Conservation (phyloP, 768 basidiomycete species). For the Mycena capillaripes region DNA sequence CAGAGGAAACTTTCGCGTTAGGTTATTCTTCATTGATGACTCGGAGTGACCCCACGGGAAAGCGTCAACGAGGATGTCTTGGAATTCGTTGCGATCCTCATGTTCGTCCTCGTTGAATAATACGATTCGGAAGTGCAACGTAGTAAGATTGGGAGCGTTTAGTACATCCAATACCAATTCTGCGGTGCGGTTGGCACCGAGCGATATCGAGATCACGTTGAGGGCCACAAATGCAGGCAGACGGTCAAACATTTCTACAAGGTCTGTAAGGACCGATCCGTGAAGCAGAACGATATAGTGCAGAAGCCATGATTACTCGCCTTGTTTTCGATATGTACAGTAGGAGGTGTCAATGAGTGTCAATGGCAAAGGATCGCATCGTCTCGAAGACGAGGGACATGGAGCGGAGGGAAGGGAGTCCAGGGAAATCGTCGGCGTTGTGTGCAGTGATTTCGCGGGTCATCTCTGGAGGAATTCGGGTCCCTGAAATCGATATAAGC, state of each 20-base stretch:
- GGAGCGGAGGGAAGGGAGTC: slow-evolving; percentile 17
- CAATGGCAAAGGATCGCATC: slow-evolving; percentile 10
- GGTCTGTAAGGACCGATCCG: neutral
- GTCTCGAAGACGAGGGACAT: slow-evolving; percentile 21
- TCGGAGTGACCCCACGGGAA: neutral
- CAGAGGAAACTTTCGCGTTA: neutral
- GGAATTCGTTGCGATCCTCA: neutral
- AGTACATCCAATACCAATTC: neutral
- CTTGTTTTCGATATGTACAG: no score
- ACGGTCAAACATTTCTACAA: neutral
- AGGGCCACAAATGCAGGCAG: neutral
- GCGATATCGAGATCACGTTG: slow-evolving; percentile 1
- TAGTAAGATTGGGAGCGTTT: slow-evolving; percentile 8
- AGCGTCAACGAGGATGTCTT: neutral
- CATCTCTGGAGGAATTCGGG: slow-evolving; percentile 24
- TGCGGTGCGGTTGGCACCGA: no score
- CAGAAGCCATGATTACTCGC: no score
- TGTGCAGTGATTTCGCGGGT: slow-evolving; percentile 22
- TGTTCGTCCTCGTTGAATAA: neutral
- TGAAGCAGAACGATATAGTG: no score
- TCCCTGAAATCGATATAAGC: no score
- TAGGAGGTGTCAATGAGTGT: no score
- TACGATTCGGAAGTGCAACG: slow-evolving; percentile 1
- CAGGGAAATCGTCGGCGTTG: slow-evolving; percentile 15
- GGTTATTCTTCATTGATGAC: slow-evolving; percentile 1